Conservation (phyloP, 2,329 filamentous ascomycete species). For the Sporothrix brasiliensis region DNA sequence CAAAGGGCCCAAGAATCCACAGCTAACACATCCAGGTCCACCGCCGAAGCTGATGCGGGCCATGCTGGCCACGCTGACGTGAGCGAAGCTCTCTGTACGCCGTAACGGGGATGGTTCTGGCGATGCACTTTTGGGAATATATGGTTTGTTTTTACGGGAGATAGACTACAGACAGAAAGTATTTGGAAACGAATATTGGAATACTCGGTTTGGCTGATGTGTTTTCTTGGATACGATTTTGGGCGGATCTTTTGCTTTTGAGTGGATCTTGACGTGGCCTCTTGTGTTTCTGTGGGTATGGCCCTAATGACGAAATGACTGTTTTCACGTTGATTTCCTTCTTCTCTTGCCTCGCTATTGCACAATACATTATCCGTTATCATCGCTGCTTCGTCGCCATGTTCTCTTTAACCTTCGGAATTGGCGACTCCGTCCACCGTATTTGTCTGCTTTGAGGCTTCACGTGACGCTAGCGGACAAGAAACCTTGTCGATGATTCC, state of each 20-base stretch:
- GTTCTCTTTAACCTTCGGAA: slow-evolving; percentile 10
- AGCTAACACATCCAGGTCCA: slow-evolving; percentile 31
- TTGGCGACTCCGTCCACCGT: not conserved
- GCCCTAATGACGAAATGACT: slow-evolving; percentile 5
- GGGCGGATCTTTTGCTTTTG: slow-evolving; percentile 1
- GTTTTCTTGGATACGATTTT: not conserved
- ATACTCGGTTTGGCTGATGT: not conserved
- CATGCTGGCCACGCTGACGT: slow-evolving; percentile 36
- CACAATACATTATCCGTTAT: not conserved
- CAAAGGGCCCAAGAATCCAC: not conserved
- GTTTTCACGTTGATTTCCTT: not conserved
- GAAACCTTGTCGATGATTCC: not conserved
- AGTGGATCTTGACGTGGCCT: not conserved
- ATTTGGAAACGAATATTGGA: not conserved
- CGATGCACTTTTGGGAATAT: no score
- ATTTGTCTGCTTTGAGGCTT: not conserved
- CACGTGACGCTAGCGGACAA: not conserved
- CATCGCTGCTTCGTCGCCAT: not conserved
- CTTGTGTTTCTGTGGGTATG: not conserved
- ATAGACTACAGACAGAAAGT: not conserved
- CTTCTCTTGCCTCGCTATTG: not conserved
- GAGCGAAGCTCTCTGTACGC: not conserved
- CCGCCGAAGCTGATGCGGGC: slow-evolving; percentile 34
- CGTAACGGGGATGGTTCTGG: not conserved
- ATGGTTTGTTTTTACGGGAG: no score